Conservation (phyloP, 2,329 filamentous ascomycete genomes). For the Sordariomycetes sp. region DNA sequence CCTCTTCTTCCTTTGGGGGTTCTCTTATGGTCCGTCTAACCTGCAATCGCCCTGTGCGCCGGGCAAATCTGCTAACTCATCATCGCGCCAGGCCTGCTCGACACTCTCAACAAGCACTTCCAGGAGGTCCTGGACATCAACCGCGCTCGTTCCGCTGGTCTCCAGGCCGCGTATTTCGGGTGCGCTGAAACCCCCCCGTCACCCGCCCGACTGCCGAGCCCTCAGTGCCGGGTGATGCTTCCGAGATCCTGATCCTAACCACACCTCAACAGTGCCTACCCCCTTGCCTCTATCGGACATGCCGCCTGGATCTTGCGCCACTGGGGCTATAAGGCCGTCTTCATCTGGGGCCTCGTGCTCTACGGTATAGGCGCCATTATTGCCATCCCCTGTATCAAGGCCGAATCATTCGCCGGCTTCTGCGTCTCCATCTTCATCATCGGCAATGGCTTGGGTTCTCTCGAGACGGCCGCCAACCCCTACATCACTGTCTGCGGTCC, state of each 20-base stretch:
- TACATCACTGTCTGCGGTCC: conserved; percentile 35
- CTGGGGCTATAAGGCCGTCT: conserved; percentile 56
- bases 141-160: conserved; percentile 31
- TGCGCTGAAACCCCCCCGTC: conserved; percentile 22
- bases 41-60: not conserved
- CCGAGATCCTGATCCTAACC: conserved; percentile 4
- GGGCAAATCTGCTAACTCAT: not conserved
- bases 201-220: conserved; percentile 14
- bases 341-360: conserved; percentile 57
- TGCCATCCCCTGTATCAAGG: conserved; percentile 40
- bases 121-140: conserved; percentile 32
- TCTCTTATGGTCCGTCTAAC: conserved; percentile 30
- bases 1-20: conserved; percentile 36
- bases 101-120: conserved; percentile 35
- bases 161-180: conserved; percentile 42
- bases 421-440: conserved; percentile 64
- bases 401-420: conserved; percentile 63
- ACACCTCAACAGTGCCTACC: conserved; percentile 40
- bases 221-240: conserved; percentile 20
- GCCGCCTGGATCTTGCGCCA: conserved; percentile 43
- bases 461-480: conserved; percentile 70
- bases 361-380: conserved; percentile 53
- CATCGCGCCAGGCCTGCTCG: not conserved
- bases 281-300: conserved; percentile 40
- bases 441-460: conserved; percentile 60